Percentiles rank a stretch among this genome's conserved stretches.
These are phyloP conservation scores for Colletotrichum chrysophilum DNA, from an alignment of 2,329 filamentous ascomycete genomes.

Conservation along the genomic window DNA sequence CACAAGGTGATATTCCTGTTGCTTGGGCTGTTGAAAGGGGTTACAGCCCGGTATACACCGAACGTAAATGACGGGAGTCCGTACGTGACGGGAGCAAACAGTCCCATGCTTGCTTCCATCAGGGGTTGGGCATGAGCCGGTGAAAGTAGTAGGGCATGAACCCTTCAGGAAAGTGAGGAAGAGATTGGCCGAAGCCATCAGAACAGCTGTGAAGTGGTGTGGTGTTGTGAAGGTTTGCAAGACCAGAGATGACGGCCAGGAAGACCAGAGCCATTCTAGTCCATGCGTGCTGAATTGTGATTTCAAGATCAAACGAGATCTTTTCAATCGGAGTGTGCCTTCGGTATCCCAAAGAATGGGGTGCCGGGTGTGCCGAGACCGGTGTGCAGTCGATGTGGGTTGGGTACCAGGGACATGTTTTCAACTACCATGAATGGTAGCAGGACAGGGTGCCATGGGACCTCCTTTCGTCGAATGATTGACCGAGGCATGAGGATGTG, in stretches of 20 bases:
- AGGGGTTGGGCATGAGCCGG: background rate
- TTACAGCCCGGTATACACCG: background rate
- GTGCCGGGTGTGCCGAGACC: background rate
- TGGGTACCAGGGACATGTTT: background rate
- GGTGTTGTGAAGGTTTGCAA: background rate
- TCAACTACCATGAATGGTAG: background rate
- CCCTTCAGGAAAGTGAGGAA: background rate
- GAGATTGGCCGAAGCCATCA: background rate
- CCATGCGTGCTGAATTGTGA: background rate
- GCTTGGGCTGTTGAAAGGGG: background rate
- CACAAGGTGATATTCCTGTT: background rate
- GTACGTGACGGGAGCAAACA: background rate
- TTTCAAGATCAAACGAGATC: background rate
- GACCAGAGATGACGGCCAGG: rapidly evolving
- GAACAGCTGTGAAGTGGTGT: background rate
- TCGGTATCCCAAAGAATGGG: background rate
- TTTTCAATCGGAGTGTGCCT: background rate
- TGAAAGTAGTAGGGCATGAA: background rate
- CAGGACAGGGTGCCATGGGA: background rate
- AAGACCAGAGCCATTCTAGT: background rate
- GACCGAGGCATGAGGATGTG: background rate
- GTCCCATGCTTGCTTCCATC: background rate
- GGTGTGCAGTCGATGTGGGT: background rate
- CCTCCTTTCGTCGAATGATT: background rate
- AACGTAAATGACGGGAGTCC: background rate